Percentiles rank a stretch among this genome's conserved stretches.
phyloP scores from a whole-genome alignment of 2,329 filamentous ascomycete species.

The Xylaria hypoxylon region DNA sequence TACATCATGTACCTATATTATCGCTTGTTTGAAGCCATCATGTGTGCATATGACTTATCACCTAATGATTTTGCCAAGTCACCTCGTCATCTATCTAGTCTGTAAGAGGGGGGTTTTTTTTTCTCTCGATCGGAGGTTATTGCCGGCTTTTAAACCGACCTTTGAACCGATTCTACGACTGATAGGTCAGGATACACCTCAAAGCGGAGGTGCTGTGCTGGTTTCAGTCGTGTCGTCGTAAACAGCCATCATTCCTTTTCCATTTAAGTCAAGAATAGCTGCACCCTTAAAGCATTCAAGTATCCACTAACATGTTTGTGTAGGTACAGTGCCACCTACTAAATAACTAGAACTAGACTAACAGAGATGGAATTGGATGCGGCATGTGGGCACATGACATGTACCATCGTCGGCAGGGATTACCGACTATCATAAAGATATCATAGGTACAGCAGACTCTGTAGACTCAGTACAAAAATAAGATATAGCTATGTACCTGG shows the following conservation, averaged over 20 bases:
- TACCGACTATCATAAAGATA: slow-evolving; percentile 1
- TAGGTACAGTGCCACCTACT: not conserved
- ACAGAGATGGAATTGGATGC: not conserved
- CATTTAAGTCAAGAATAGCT: not conserved
- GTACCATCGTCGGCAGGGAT: slow-evolving; percentile 6
- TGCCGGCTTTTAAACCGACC: slow-evolving; percentile 16
- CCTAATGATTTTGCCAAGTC: not conserved
- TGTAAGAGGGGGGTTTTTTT: not conserved
- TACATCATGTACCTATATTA: slow-evolving; percentile 6
- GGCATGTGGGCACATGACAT: slow-evolving; percentile 16
- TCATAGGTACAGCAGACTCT: not conserved
- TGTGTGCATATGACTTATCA: slow-evolving; percentile 9
- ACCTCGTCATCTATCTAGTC: not conserved
- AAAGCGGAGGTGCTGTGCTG: slow-evolving; percentile 13
- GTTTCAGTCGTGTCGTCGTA: slow-evolving; percentile 10
- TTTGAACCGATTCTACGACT: not conserved
- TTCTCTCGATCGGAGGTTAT: slow-evolving; percentile 20
- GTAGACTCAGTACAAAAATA: not conserved
- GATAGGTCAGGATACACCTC: slow-evolving; percentile 4
- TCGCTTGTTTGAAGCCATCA: not conserved
- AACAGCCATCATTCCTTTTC: slow-evolving; percentile 11
- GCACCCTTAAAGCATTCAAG: not conserved
- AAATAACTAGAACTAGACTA: not conserved
- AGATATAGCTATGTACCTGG: not conserved
- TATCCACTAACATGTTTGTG: not conserved